Evolutionary conservation across 176 grass and related monocot genomes (phyloP).

Genomic region (Zea mays): DNA sequence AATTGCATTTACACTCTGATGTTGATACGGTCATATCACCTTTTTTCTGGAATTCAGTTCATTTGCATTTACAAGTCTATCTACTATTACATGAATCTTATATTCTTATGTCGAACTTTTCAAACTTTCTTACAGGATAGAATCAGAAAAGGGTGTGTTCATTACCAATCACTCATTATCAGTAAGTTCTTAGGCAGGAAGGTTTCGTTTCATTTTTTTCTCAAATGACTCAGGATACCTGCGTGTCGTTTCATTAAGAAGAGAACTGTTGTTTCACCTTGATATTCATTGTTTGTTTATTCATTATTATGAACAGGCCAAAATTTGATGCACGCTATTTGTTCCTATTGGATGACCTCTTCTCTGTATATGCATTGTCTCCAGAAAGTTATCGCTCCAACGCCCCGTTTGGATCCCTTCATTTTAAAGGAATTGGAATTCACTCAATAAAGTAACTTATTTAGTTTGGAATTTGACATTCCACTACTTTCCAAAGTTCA

Average conservation of each 20-base stretch:
- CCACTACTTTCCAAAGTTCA: too few relatives aligned
- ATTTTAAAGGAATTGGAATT: too few relatives aligned
- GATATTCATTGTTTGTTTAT: conserved; percentile 25
- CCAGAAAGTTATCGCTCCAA: conserved; percentile 11
- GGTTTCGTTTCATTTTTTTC: conserved; percentile 7
- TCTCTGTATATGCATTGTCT: conserved; percentile 20
- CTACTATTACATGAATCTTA: conserved; percentile 30
- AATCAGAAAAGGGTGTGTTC: conserved; percentile 85
- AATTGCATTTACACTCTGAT: conserved; percentile 6
- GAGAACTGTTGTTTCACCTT: conserved; percentile 21
- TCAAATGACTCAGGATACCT: background rate
- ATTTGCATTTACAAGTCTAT: conserved; percentile 34
- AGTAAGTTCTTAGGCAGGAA: conserved; percentile 47
- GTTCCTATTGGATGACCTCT: conserved; percentile 14
- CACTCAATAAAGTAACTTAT: too few relatives aligned
- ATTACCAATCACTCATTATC: conserved; percentile 80
- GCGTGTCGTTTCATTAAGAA: background rate
- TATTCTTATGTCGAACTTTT: conserved; percentile 22
- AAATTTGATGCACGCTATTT: conserved; percentile 12
- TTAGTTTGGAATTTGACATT: too few relatives aligned
- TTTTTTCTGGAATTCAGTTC: conserved; percentile 20
- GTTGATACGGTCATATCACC: background rate
- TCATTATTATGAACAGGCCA: background rate
- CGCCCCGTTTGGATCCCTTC: too few relatives aligned
- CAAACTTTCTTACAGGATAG: conserved; percentile 60